phyloP scores from a whole-genome alignment of 1,139 yeast genomes.

The Yamadazyma siamensis region DNA sequence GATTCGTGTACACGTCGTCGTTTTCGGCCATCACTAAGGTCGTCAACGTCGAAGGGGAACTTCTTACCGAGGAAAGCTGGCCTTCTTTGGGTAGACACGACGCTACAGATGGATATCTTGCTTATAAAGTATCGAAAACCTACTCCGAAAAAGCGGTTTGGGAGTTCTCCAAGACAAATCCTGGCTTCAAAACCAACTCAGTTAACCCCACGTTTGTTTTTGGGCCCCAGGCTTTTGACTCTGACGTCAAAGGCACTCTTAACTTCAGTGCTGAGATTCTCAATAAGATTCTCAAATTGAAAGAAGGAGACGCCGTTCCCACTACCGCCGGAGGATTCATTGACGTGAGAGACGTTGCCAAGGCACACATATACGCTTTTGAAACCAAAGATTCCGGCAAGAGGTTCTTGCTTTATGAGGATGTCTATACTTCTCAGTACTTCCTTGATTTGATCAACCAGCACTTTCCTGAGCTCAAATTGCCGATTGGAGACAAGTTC shows the following conservation, averaged over 20 bases:
- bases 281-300: slow-evolving; percentile 15
- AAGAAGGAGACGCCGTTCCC: slow-evolving; percentile 16
- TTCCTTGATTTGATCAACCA: slow-evolving; percentile 29
- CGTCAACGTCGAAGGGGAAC: neutral
- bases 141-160: slow-evolving; percentile 45
- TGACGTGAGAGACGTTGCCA: slow-evolving; percentile 55
- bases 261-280: slow-evolving; percentile 44
- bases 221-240: slow-evolving; percentile 36
- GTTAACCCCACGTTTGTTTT: slow-evolving; percentile 33
- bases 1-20: slow-evolving; percentile 27
- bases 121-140: slow-evolving; percentile 32
- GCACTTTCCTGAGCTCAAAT: slow-evolving; percentile 28
- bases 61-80: slow-evolving; percentile 33
- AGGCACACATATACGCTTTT: slow-evolving; percentile 46
- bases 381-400: slow-evolving; percentile 22
- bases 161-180: slow-evolving; percentile 39
- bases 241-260: slow-evolving; percentile 25
- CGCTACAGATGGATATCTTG: slow-evolving; percentile 14
- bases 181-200: slow-evolving; percentile 21
- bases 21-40: slow-evolving; percentile 15
- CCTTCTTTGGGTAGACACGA: slow-evolving; percentile 27
- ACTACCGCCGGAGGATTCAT: slow-evolving; percentile 21
- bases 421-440: slow-evolving; percentile 32
- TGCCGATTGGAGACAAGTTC: slow-evolving; percentile 30
- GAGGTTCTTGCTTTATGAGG: slow-evolving; percentile 37